These are phyloP conservation scores for Trichophyton simii DNA, from an alignment of 2,329 filamentous ascomycete species.

Conservation along the genomic window DNA sequence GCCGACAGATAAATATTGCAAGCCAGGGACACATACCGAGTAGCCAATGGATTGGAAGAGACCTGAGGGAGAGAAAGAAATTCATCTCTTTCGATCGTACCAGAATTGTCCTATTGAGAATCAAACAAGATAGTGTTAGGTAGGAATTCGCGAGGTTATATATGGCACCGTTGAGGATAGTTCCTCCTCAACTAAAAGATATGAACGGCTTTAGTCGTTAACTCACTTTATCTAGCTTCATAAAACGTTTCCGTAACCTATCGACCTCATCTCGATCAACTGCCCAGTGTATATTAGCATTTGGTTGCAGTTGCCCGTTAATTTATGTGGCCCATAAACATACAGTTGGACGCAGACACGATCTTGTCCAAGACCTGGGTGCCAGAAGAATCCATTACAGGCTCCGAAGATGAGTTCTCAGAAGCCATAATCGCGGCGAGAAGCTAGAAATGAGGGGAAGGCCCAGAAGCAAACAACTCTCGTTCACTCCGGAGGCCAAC, in stretches of 20 bases:
- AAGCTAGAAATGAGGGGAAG: background rate
- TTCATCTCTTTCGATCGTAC: constrained; percentile 96
- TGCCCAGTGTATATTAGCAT: constrained; percentile 27
- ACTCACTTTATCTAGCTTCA: constrained; percentile 92
- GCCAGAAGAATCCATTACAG: constrained; percentile 29
- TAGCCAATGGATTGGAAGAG: constrained; percentile 92
- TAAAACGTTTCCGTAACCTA: constrained; percentile 87
- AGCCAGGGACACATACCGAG: constrained; percentile 49
- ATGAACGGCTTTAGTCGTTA: background rate
- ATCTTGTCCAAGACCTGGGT: constrained; percentile 80
- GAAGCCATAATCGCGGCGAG: constrained; percentile 11
- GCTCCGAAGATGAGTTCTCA: constrained; percentile 33
- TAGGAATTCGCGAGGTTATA: background rate
- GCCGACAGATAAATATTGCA: background rate
- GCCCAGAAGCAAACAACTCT: background rate
- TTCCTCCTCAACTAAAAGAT: background rate
- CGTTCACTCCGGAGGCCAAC: background rate
- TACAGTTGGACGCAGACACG: constrained; percentile 93
- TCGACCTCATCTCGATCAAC: constrained; percentile 97
- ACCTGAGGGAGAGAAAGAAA: constrained; percentile 96
- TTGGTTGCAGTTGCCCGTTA: background rate
- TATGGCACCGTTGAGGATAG: background rate
- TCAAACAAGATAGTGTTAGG: background rate
- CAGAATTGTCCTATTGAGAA: constrained; percentile 69
- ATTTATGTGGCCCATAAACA: constrained; percentile 20